Percentiles rank a stretch among this genome's conserved stretches.
Evolutionary conservation across 768 basidiomycete genomes (phyloP).

Genomic region (Boletus subcaerulescens): DNA sequence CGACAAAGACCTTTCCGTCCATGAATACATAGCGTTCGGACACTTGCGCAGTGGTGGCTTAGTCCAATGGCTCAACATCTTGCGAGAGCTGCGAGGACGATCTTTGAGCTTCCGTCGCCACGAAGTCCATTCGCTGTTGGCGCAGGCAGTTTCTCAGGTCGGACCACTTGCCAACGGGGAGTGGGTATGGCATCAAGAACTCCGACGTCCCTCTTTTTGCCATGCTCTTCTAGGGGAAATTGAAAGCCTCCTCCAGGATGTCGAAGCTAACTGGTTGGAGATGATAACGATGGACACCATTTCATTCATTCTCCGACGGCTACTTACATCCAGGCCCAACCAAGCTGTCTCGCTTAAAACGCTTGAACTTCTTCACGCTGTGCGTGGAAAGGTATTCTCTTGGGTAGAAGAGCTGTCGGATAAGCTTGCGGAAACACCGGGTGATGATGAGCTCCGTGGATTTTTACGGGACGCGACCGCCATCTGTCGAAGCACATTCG

Average conservation of each 20-base stretch:
- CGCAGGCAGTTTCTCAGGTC: constrained; percentile 44
- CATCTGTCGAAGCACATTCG: constrained; percentile 36
- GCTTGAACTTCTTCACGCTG: constrained; percentile 28
- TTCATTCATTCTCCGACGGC: constrained; percentile 35
- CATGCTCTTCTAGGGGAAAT: constrained; percentile 35
- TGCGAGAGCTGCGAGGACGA: constrained; percentile 40
- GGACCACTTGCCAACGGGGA: constrained; percentile 26
- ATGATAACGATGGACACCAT: constrained; percentile 31
- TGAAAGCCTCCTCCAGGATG: constrained; percentile 30
- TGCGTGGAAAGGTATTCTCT: constrained; percentile 31
- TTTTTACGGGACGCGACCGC: constrained; percentile 37
- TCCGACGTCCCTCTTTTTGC: constrained; percentile 34
- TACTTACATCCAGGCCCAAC: constrained; percentile 29
- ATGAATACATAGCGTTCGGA: constrained; percentile 47
- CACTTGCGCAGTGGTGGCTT: constrained; percentile 42
- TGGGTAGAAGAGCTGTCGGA: constrained; percentile 38
- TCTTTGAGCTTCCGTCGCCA: constrained; percentile 37
- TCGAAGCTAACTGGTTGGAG: constrained; percentile 44
- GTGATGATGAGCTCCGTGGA: constrained; percentile 15
- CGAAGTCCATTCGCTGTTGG: constrained; percentile 42
- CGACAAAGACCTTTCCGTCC: constrained; percentile 37
- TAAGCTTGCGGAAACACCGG: constrained; percentile 15
- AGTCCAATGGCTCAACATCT: constrained; percentile 52
- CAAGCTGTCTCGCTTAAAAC: constrained; percentile 12
- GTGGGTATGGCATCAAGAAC: constrained; percentile 41